A percentile compares a stretch with the other conserved stretches of the same genome.
Evolutionary conservation across 371 early-diverging fungal genomes (phyloP).

Genomic region (Conidiobolus incongruus): DNA sequence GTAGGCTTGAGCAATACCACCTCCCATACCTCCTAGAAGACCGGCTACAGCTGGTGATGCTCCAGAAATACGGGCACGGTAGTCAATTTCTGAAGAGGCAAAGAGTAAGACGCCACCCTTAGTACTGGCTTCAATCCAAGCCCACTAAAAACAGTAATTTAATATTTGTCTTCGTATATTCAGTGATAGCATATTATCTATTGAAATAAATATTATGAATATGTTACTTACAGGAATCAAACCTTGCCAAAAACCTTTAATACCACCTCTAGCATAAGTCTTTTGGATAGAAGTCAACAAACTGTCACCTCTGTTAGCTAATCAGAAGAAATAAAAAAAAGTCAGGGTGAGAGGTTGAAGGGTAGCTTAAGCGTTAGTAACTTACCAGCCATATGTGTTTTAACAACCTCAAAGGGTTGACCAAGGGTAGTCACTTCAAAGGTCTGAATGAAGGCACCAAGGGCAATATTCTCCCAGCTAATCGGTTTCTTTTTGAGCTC

Average conservation of each 20-base stretch:
- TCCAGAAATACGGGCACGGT: conserved; percentile 22
- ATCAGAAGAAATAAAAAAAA: not conserved
- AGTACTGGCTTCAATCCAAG: conserved; percentile 81
- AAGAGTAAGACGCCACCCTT: conserved; percentile 90
- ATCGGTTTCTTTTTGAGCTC: conserved; percentile 8
- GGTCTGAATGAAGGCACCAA: conserved; percentile 7
- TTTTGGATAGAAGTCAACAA: conserved; percentile 28
- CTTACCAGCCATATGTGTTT: conserved; percentile 51
- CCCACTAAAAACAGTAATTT: conserved; percentile 22
- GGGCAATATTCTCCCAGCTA: conserved; percentile 7
- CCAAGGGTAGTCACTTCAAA: conserved; percentile 76
- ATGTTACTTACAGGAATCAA: conserved; percentile 18
- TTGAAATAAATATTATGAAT: too few relatives aligned
- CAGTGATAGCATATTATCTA: not conserved
- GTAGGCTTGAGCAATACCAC: conserved; percentile 81
- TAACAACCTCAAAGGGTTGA: conserved; percentile 78
- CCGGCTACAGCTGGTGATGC: conserved; percentile 46
- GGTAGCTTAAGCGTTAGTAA: not conserved
- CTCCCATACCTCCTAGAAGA: conserved; percentile 79
- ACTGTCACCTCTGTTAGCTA: conserved; percentile 53
- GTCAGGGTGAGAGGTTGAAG: not conserved
- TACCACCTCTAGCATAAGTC: conserved; percentile 54
- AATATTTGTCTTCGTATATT: not conserved
- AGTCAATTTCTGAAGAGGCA: conserved; percentile 83
- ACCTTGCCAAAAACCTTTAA: conserved; percentile 65